Conservation (phyloP, 192 early-diverging fungal genomes). For the Coemansia umbellata region DNA sequence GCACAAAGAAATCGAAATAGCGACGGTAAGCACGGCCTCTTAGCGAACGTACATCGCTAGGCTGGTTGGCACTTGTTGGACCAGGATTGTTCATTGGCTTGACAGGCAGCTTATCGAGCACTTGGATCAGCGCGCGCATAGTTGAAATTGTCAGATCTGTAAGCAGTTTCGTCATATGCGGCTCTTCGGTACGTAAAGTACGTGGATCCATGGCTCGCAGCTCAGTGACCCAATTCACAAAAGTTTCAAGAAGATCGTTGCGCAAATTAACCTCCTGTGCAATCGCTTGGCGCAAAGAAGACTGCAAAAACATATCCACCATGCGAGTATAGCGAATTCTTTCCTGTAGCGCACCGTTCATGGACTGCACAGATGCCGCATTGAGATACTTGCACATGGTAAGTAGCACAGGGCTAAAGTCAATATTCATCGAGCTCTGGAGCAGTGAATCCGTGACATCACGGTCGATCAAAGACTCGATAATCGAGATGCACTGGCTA, state of each 20-base stretch:
- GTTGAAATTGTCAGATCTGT: constrained; percentile 40
- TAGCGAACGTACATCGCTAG: constrained; percentile 40
- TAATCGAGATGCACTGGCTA: constrained; percentile 50
- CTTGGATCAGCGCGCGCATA: constrained; percentile 43
- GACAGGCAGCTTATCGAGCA: constrained; percentile 48
- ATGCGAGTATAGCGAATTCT: constrained; percentile 43
- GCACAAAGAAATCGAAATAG: constrained; percentile 55
- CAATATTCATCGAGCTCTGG: constrained; percentile 44
- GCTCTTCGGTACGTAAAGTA: constrained; percentile 37
- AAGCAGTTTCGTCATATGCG: constrained; percentile 39
- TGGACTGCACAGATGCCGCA: constrained; percentile 27
- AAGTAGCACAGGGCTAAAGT: constrained; percentile 46
- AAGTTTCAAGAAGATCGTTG: constrained; percentile 48
- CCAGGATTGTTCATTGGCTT: constrained; percentile 35
- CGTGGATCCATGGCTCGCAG: constrained; percentile 51
- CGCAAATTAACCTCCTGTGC: constrained; percentile 50
- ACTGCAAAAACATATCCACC: constrained; percentile 47
- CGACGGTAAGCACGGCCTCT: constrained; percentile 45
- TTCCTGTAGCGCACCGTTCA: constrained; percentile 43
- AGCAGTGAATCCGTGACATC: constrained; percentile 37
- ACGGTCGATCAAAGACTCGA: constrained; percentile 45
- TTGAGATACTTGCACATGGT: constrained; percentile 49
- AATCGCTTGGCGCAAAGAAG: constrained; percentile 42
- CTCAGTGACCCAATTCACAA: constrained; percentile 53
- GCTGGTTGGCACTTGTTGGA: constrained; percentile 15